These are phyloP conservation scores for Pseudoneurospora amorphoporcata DNA, from an alignment of 495 filamentous ascomycete species.

Conservation along the genomic window DNA sequence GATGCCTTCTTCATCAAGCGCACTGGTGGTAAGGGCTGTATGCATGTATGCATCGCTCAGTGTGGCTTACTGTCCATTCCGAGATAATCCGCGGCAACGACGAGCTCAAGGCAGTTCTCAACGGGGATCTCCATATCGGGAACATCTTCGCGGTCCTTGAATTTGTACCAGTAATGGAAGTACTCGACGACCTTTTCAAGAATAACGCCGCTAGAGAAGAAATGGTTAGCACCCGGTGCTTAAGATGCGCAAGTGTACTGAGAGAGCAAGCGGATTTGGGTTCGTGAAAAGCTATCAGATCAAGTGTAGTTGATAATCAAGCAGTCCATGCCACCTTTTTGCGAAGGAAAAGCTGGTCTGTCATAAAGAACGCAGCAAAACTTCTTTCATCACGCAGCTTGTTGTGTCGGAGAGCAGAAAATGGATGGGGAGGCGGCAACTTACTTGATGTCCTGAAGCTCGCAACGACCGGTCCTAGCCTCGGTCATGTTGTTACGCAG, in stretches of 20 bases:
- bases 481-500: slow-evolving; percentile 74
- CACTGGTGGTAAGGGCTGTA: not conserved
- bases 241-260: not conserved
- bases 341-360: slow-evolving; percentile 13
- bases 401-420: not conserved
- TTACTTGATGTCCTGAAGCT: slow-evolving; percentile 64
- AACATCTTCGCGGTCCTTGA: slow-evolving; percentile 64
- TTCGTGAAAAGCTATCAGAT: slow-evolving; percentile 33
- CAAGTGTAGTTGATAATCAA: slow-evolving; percentile 48
- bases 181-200: slow-evolving; percentile 90
- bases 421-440: slow-evolving; percentile 13
- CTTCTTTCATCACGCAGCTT: slow-evolving; percentile 29
- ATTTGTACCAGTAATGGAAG: slow-evolving; percentile 79
- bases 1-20: not conserved
- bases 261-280: not conserved
- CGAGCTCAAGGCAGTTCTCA: slow-evolving; percentile 78
- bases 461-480: slow-evolving; percentile 51
- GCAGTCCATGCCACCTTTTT: slow-evolving; percentile 21
- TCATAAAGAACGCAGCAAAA: slow-evolving; percentile 33
- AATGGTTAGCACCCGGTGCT: not conserved
- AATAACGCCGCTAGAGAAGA: slow-evolving; percentile 52
- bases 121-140: slow-evolving; percentile 85
- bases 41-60: not conserved
- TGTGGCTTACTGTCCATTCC: slow-evolving; percentile 32
- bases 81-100: slow-evolving; percentile 83